Base-by-base conservation (phyloP, 352 stramenopile species). In the Phytophthora fragariae region DNA sequence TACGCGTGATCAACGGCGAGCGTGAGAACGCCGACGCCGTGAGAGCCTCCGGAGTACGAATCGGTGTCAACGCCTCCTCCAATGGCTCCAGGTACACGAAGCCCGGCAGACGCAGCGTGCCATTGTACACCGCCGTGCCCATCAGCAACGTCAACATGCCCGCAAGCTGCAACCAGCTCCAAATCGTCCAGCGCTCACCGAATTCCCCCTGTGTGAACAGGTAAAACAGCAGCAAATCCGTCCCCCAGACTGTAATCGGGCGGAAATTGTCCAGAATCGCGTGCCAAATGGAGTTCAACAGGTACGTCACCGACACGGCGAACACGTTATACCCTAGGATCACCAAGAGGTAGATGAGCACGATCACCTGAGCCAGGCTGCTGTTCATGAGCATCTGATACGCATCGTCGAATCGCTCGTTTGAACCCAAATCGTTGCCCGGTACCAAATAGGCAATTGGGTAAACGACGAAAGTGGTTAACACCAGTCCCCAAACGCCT, bases 261-360 rank as follows among this genome's bases (percentile, higher is more conserved):
- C 96, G 88, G 82, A 99, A 99, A 75, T 99, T 99, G 87, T 99
- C 97, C 12, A 99, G 80, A 76, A 99, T 99, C 33, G 97, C 97
- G 84, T 99, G 97, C 97, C 97, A 99, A 55, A 99, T 97, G 47
- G 92, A 98, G 83, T 98, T 98, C 37, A 99, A 79, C 65, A 98
- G 81, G 65, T 98, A 98, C 46, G 97, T 99, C 9, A 99, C 96
- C 56, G 98, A 95, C 15, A 99, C 96, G 12, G 96, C 96, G 72
- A 99, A 98, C 19, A 99, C 93, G 78, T 99, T 99, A 88, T 99
- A 99, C 52, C 91, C 86, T 14, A 99, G 93, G 72, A 98, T 98
- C 21, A 97, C 85, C 19, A 98, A 65, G 56, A 99, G 88, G 75
- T 98, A 98, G 68, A 98, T 82, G 2, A 92, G 21, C 62, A 92